Evolutionary conservation across 768 basidiomycete genomes (phyloP).

Genomic region (Lyophyllum atratum): DNA sequence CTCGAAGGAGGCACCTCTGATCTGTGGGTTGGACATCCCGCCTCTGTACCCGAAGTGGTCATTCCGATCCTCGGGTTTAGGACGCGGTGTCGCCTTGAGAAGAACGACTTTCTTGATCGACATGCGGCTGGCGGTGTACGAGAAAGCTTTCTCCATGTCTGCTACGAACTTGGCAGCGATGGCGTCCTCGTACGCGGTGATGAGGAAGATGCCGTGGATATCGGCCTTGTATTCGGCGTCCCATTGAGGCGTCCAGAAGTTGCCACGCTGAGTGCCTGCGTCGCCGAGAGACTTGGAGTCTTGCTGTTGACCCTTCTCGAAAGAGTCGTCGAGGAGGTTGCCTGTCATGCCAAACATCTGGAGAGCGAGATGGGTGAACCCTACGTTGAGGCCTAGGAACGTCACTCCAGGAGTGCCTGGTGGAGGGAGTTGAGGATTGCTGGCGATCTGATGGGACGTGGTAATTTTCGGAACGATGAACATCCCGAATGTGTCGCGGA

Average conservation of each 20-base stretch:
- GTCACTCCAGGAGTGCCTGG: not conserved
- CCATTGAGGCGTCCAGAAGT: constrained; percentile 10
- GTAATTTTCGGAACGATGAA: constrained; percentile 19
- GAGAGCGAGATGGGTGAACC: constrained; percentile 10
- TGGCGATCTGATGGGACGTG: constrained; percentile 6
- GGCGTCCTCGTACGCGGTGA: constrained; percentile 5
- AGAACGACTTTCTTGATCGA: constrained; percentile 9
- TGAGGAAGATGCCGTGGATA: constrained; percentile 16
- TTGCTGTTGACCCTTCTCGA: constrained; percentile 11
- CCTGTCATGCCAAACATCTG: constrained; percentile 2
- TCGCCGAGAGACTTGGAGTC: constrained; percentile 13
- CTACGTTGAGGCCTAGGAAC: constrained; percentile 12
- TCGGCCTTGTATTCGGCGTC: constrained; percentile 9
- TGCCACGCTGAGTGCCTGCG: constrained; percentile 6
- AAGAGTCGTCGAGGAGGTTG: constrained; percentile 9
- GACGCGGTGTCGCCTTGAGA: constrained; percentile 4
- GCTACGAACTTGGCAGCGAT: constrained; percentile 3
- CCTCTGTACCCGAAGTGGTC: constrained; percentile 17
- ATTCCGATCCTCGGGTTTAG: constrained; percentile 2
- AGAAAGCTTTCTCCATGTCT: constrained; percentile 8
- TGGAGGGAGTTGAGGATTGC: not conserved
- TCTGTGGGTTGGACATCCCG: constrained; percentile 15
- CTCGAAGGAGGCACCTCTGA: constrained; percentile 11
- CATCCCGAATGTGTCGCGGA: constrained; percentile 8
- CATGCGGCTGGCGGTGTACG: not conserved